Base-by-base conservation (phyloP, 345 rosid species). In the Citrus inodora region DNA sequence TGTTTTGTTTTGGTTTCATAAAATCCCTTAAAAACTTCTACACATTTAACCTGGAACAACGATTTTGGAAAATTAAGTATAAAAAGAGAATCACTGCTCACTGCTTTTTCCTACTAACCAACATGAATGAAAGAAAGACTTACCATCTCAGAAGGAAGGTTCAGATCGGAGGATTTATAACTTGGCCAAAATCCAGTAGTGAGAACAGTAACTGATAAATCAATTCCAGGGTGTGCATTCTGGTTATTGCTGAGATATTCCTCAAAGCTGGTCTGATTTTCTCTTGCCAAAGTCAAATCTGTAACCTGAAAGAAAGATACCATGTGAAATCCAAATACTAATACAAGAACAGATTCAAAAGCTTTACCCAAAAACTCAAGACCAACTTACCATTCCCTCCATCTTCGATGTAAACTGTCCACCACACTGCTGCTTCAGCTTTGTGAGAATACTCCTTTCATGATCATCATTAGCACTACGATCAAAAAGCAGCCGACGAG, bases 181-280 rank as follows among this genome's bases (percentile, higher is more conserved):
- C 92, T 93, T 53, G 98, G 98, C 98, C 98, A 94, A 76, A 89
- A 93, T 46, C 97, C 98, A 66, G 95, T 93, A 48, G 98, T 94
- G 38, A 94, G 92, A 79, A 94, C 97, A 75, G 90, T 90, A 27
- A 93, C 98, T 13, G 95, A 76, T 82, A 93, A 85, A 71, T 94
- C 98, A 75, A 94, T 88, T 40, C 94, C 98, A 30, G 94, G 93
- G 88, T 82, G 85, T 70, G 85, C 87, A 74, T 81, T 76, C 21
- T 90, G 75, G 79, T 90, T 89, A n/a, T 79, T 83, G 60, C 53
- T 68, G 56, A 93, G 94, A 82, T 92, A 90, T 21, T 90, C 91
- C 82, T 90, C 98, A 72, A 94, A 94, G 78, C 75, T 84, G 32
- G 84, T 78, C 70, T 94, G 98, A 53, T 93, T 92, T 70, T 94